These are phyloP conservation scores for Apocynum venetum DNA, from an alignment of 257 asterid genomes.

Conservation along the genomic window DNA sequence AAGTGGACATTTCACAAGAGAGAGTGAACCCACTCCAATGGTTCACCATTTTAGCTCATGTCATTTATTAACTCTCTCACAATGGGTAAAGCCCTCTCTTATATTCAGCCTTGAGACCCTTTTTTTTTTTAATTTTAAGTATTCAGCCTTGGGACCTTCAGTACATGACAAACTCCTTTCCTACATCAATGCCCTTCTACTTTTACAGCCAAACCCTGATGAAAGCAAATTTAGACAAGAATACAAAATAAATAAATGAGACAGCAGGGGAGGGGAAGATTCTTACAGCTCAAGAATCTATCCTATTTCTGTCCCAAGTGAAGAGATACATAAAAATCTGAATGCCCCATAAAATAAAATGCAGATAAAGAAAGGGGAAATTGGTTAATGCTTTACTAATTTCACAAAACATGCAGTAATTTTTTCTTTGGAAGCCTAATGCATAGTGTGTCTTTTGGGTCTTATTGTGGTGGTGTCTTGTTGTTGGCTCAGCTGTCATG, in stretches of 20 bases:
- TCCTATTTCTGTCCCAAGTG: not conserved
- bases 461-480: constrained; percentile 22
- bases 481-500: constrained; percentile 47
- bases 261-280: constrained; percentile 16
- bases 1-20: not conserved
- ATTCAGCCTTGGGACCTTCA: constrained; percentile 3
- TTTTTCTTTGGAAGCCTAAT: not conserved
- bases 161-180: constrained; percentile 10
- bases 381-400: not conserved
- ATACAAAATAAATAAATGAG: constrained; percentile 18
- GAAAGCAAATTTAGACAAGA: constrained; percentile 15
- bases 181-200: constrained; percentile 18
- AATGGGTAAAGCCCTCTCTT: not conserved
- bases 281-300: constrained; percentile 34
- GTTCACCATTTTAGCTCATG: not conserved
- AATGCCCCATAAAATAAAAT: constrained; percentile 3
- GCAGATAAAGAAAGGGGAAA: not conserved
- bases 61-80: no score
- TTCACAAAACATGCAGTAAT: not conserved
- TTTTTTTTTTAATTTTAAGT: not conserved
- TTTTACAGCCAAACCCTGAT: constrained; percentile 21
- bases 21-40: not conserved
- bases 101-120: constrained; percentile 5
- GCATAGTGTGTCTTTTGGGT: constrained; percentile 9
- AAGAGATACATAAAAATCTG: not conserved